Conservation (phyloP, 192 early-diverging fungal genomes). For the Coemansia reversa region DNA sequence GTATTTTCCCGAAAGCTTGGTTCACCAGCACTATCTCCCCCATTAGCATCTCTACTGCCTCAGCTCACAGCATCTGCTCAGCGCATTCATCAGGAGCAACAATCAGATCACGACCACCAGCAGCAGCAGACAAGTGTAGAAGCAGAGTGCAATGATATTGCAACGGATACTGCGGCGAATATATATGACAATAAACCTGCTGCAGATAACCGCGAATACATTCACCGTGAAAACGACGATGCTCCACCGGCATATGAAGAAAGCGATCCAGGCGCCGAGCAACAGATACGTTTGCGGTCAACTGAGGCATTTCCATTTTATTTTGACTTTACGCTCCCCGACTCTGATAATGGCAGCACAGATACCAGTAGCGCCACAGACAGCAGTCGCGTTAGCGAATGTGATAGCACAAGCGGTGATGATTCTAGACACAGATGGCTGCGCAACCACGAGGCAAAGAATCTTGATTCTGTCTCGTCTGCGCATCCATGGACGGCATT, state of each 20-base stretch:
- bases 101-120: background rate
- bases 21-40: constrained; percentile 4
- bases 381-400: background rate
- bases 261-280: constrained; percentile 7
- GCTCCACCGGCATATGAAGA: constrained; percentile 49
- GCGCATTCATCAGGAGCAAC: background rate
- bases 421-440: constrained; percentile 24
- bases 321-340: constrained; percentile 28
- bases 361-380: background rate
- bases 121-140: background rate
- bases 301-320: constrained; percentile 22
- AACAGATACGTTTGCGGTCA: constrained; percentile 15
- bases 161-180: constrained; percentile 8
- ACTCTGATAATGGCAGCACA: background rate
- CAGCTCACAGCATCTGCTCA: background rate
- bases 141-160: background rate
- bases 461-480: constrained; percentile 6
- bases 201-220: constrained; percentile 19
- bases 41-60: background rate
- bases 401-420: background rate
- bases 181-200: constrained; percentile 31
- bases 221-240: constrained; percentile 19
- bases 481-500: constrained; percentile 24
- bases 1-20: constrained; percentile 27
- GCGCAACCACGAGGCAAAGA: constrained; percentile 30